Evolutionary conservation across 805 yeast genomes (phyloP), one percentile per base, ranked within the genome.

Genomic region (Lipomyces yamanashiensis): DNA sequence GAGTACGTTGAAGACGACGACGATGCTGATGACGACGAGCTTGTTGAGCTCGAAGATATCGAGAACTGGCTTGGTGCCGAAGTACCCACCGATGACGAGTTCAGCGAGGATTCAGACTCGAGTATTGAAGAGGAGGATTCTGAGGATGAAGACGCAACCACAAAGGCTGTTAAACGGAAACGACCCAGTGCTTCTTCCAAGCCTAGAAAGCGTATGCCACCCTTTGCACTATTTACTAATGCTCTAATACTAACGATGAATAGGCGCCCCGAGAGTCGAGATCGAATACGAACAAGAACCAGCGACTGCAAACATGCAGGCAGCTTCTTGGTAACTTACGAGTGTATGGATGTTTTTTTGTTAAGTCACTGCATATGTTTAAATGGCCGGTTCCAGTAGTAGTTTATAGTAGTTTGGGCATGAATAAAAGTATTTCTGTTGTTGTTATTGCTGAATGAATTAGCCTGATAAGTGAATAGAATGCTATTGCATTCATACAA

Each of bases 1-100:
- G 70, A 64, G 23, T 87, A 90, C 49, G 98, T 92, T 75, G 90
- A 87, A 73, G 97, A 91, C 58, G 92, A 87, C 70, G 97, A 87
- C 67, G 97, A 89, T 57, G 97, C 89, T 61, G 96, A 88, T 15
- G 96, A 89, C 23, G 96, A 74, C 33, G 81, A 78, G 34, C 78
- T 77, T 21, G 62, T 39, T 17, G 92, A 91, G 70, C 78, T 90
- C 71, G 97, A 91, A 33, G 98, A 95, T 74, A 84, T 93, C 79
- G 98, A 92, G 79, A 97, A 93, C 71, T 93, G 98, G 98, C 77
- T 79, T 51, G 87, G 84, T 39, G 73, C 76, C 34, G 79, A 77
- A 61, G 81, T 74, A 47, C 86, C 74, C 47, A 67, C 64, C 23
- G 70, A 59, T 28, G 68, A 54, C 36, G 65, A 59, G 50, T 53